These are phyloP conservation scores for Cenchrus fungigraminus DNA, from an alignment of 176 grass and related monocot species.

Conservation along the genomic window DNA sequence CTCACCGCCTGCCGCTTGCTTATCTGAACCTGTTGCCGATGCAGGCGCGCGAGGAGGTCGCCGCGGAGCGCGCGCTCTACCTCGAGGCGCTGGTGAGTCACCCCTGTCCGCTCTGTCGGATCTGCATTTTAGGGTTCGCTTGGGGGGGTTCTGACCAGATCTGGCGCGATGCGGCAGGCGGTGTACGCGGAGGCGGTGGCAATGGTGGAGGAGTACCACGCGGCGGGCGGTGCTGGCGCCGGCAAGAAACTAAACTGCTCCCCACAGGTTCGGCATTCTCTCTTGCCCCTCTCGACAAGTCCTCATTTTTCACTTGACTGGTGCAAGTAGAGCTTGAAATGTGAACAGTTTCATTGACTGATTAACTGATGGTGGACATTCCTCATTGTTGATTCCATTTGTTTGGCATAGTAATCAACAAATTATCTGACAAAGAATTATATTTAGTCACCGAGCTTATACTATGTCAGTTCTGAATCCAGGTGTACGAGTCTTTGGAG, in stretches of 20 bases:
- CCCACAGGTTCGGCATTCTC: slow-evolving; percentile 59
- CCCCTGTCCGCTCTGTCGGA: neutral
- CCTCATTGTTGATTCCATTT: neutral
- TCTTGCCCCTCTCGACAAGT: neutral
- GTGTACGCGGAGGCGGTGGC: slow-evolving; percentile 83
- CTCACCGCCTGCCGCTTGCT: neutral
- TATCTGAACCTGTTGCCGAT: neutral
- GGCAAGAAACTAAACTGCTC: slow-evolving; percentile 85
- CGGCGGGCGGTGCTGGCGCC: slow-evolving; percentile 44
- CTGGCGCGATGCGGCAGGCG: slow-evolving; percentile 47
- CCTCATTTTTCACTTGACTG: neutral
- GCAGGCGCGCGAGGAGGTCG: slow-evolving; percentile 91
- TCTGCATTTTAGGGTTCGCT: slow-evolving; percentile 29
- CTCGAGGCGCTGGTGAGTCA: slow-evolving; percentile 86
- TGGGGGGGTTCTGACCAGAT: slow-evolving; percentile 33
- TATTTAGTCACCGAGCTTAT: neutral
- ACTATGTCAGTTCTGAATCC: slow-evolving; percentile 3
- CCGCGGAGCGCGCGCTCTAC: slow-evolving; percentile 72
- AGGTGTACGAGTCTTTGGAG: slow-evolving; percentile 95
- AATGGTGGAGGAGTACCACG: slow-evolving; percentile 92
- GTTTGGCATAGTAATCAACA: neutral
- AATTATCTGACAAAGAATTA: neutral
- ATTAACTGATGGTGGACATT: neutral
- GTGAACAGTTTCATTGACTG: neutral
- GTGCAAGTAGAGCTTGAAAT: neutral